Evolutionary conservation across 192 early-diverging fungal genomes (phyloP), one percentile per base, ranked within the genome.

Genomic region (Entomortierella chlamydospora): DNA sequence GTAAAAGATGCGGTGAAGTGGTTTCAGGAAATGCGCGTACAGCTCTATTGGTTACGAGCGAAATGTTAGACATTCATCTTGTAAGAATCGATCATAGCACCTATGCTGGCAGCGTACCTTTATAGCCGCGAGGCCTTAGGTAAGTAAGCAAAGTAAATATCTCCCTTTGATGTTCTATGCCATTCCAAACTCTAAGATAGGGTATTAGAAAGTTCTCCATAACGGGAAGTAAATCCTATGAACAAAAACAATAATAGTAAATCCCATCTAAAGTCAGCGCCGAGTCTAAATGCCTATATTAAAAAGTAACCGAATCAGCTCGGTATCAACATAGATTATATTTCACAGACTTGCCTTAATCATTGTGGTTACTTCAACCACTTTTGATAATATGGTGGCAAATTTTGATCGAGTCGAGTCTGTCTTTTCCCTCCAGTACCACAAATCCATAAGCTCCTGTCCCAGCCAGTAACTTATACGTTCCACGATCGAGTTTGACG

Each of bases 61-160:
- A 42, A 34, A 49, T 23, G 34, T 7, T 43, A n/a, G n/a, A 54
- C 28, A 25, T 61, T n/a, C 13, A 15, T 8, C 33, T 37, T 10
- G 34, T 45, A 43, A 54, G 2, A 54, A 12, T 26, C 4, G n/a
- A n/a, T n/a, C n/a, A n/a, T n/a, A n/a, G n/a, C n/a, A n/a, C n/a
- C n/a, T 29, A 28, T 20, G 61, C 18, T 47, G 17, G 22, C 17
- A 20, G 37, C 61, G 23, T 68, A 88, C 87, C 83, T 67, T 88
- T 68, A 64, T 57, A 88, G 6, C 64, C 45, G 9, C 63, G 61
- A 5, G 87, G 87, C 37, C 81, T 81, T 11, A 86, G 57, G 57
- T 73, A 86, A 2, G 65, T 72, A 10, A 88, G n/a, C 15, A 88
- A 62, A 25, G 77, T 77, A 47, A 88, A 82, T 28, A 88, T 86